Percentiles rank a stretch among this genome's conserved stretches.
phyloP scores from a whole-genome alignment of 2,329 filamentous ascomycete genomes.

The Pseudovirgaria hyperparasitica region DNA sequence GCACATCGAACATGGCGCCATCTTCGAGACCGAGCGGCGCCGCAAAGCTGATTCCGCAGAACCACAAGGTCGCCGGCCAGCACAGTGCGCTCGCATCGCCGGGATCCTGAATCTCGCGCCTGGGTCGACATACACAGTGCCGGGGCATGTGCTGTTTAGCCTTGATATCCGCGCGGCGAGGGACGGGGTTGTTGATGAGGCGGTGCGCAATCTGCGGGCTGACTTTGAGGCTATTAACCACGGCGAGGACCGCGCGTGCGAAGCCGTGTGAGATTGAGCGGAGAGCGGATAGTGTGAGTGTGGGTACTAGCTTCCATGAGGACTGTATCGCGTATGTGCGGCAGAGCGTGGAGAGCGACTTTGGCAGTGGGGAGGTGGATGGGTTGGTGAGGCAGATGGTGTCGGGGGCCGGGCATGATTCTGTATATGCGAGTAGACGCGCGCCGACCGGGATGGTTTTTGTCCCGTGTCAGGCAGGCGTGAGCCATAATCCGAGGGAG shows the following conservation, averaged over 20 bases:
- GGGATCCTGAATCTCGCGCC: conserved; percentile 56
- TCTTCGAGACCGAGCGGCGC: conserved; percentile 58
- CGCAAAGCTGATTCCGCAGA: conserved; percentile 57
- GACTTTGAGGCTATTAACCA: conserved; percentile 49
- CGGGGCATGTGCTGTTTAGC: conserved; percentile 52
- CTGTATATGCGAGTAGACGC: conserved; percentile 30
- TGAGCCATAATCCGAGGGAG: conserved; percentile 35
- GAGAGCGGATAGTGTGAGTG: conserved; percentile 48
- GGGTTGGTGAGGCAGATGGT: conserved; percentile 47
- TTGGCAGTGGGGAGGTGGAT: conserved; percentile 32
- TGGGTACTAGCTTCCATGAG: conserved; percentile 52
- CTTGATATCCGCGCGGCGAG: conserved; percentile 53
- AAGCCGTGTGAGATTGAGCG: conserved; percentile 44
- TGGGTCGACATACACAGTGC: conserved; percentile 62
- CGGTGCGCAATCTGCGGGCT: conserved; percentile 42
- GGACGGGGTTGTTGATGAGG: conserved; percentile 42
- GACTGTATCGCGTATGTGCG: conserved; percentile 56
- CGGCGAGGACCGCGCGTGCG: conserved; percentile 35
- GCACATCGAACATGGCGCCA: conserved; percentile 74
- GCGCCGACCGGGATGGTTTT: conserved; percentile 38
- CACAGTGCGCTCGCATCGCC: conserved; percentile 51
- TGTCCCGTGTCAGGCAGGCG: conserved; percentile 33
- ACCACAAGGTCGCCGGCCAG: conserved; percentile 53
- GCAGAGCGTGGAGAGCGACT: conserved; percentile 46
- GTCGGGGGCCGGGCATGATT: conserved; percentile 52